Conservation (phyloP, 139 green algal genomes). For the Chlorella sp. region DNA sequence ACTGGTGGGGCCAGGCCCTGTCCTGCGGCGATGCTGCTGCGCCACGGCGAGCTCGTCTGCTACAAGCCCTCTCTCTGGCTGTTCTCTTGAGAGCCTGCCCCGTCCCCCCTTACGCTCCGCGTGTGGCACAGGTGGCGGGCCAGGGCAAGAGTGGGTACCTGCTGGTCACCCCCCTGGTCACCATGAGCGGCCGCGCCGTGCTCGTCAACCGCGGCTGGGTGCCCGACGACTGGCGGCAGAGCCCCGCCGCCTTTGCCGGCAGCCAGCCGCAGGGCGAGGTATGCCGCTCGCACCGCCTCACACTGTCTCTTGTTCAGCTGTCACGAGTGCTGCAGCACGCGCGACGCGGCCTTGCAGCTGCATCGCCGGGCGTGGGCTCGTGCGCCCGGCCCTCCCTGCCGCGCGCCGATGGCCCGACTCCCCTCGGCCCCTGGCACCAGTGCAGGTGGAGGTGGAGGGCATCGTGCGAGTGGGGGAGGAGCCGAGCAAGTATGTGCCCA, state of each 20-base stretch:
- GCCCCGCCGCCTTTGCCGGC: not conserved
- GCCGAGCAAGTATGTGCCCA: conserved; percentile 69
- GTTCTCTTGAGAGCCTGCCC: too few species aligned
- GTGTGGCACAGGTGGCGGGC: too few species aligned
- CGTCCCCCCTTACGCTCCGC: too few species aligned
- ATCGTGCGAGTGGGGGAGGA: conserved; percentile 67
- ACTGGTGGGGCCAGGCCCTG: too few species aligned
- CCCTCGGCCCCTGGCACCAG: too few species aligned
- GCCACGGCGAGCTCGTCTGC: too few species aligned
- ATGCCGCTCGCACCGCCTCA: not conserved
- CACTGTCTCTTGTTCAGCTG: too few species aligned
- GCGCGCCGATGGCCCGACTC: too few species aligned
- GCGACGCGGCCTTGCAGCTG: not conserved
- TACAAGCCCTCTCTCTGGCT: too few species aligned
- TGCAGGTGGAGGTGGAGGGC: conserved; percentile 51
- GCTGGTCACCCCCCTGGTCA: conserved; percentile 66
- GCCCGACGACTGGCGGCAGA: conserved; percentile 54
- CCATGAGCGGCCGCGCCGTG: conserved; percentile 39
- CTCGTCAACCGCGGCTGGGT: conserved; percentile 84
- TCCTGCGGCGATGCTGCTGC: too few species aligned
- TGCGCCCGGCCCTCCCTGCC: too few species aligned
- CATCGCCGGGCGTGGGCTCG: not conserved
- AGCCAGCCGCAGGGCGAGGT: conserved; percentile 14
- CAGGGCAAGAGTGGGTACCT: conserved; percentile 62
- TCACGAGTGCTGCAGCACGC: too few species aligned